These are phyloP conservation scores for Seiridium unicorne DNA, from an alignment of 2,329 filamentous ascomycete species.

Conservation along the genomic window DNA sequence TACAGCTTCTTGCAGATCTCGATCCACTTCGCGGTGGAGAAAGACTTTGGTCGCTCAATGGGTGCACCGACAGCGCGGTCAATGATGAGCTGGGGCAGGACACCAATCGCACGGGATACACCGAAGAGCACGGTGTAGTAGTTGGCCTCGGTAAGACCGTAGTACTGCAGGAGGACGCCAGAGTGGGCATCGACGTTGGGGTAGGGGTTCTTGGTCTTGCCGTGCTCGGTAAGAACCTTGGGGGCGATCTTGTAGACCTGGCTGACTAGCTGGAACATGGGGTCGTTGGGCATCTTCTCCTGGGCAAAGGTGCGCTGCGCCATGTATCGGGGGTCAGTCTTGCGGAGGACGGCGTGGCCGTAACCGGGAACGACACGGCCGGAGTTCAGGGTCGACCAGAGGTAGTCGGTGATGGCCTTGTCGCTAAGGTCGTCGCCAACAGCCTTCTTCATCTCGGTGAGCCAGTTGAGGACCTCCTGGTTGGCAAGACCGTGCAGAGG, in stretches of 20 bases:
- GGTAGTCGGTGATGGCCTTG: slow-evolving; percentile 95
- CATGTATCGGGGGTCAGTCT: slow-evolving; percentile 98
- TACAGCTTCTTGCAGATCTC: slow-evolving; percentile 93
- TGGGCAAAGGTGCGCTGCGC: slow-evolving; percentile 97
- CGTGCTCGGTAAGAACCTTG: slow-evolving; percentile 96
- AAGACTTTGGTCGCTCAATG: slow-evolving; percentile 98
- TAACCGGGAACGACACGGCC: slow-evolving; percentile 98
- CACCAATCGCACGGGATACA: slow-evolving; percentile 96
- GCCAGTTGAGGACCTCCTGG: slow-evolving; percentile 99
- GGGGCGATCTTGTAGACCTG: slow-evolving; percentile 99
- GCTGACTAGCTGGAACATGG: slow-evolving; percentile 99
- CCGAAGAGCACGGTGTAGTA: slow-evolving; percentile 99
- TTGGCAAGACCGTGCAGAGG: slow-evolving; percentile 99
- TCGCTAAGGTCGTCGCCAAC: slow-evolving; percentile 95
- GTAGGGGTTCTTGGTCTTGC: slow-evolving; percentile 99
- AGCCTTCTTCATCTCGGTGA: slow-evolving; percentile 96
- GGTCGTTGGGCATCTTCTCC: slow-evolving; percentile 89
- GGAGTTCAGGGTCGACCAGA: slow-evolving; percentile 94
- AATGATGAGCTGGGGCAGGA: slow-evolving; percentile 98
- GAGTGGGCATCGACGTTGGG: slow-evolving; percentile 99
- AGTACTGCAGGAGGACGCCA: slow-evolving; percentile 98
- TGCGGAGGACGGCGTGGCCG: slow-evolving; percentile 97
- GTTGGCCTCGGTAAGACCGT: slow-evolving; percentile 97
- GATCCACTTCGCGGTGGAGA: slow-evolving; percentile 95
- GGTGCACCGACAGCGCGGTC: slow-evolving; percentile 95